These are phyloP conservation scores for Marasmius tenuissimus DNA, from an alignment of 1,284 basidiomycete species.

Conservation along the genomic window DNA sequence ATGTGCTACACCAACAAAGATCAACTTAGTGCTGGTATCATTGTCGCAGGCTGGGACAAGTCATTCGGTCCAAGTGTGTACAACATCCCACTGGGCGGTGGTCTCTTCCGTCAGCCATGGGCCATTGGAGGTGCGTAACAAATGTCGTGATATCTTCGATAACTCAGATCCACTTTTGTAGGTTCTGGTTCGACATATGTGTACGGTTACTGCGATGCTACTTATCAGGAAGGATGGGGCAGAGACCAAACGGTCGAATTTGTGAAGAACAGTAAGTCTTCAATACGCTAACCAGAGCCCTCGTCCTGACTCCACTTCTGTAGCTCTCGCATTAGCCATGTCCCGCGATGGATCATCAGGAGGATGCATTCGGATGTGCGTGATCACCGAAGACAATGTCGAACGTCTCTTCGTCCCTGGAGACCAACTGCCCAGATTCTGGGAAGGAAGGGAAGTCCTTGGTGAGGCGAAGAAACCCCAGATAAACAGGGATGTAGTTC, in stretches of 20 bases:
- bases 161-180: slow-evolving; percentile 28
- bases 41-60: slow-evolving; percentile 98
- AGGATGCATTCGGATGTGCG: slow-evolving; percentile 95
- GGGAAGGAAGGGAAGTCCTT: slow-evolving; percentile 78
- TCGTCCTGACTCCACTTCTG: slow-evolving; percentile 1
- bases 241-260: slow-evolving; percentile 91
- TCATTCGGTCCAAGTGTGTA: slow-evolving; percentile 93
- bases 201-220: slow-evolving; percentile 98
- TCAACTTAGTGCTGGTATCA: slow-evolving; percentile 88
- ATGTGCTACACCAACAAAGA: slow-evolving; percentile 97
- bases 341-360: slow-evolving; percentile 97
- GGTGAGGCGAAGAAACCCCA: slow-evolving; percentile 37
- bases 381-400: slow-evolving; percentile 91
- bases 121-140: slow-evolving; percentile 80
- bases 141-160: neutral
- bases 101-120: slow-evolving; percentile 94
- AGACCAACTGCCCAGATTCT: slow-evolving; percentile 83
- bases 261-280: slow-evolving; percentile 88
- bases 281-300: neutral
- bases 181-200: slow-evolving; percentile 98
- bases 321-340: slow-evolving; percentile 96
- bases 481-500: slow-evolving; percentile 36
- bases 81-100: slow-evolving; percentile 94
- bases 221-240: slow-evolving; percentile 94
- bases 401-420: slow-evolving; percentile 96